A percentile compares a stretch with the other conserved stretches of the same genome.
Evolutionary conservation across 2,329 filamentous ascomycete genomes (phyloP).

Genomic region (Fusarium brevicatenulatum): DNA sequence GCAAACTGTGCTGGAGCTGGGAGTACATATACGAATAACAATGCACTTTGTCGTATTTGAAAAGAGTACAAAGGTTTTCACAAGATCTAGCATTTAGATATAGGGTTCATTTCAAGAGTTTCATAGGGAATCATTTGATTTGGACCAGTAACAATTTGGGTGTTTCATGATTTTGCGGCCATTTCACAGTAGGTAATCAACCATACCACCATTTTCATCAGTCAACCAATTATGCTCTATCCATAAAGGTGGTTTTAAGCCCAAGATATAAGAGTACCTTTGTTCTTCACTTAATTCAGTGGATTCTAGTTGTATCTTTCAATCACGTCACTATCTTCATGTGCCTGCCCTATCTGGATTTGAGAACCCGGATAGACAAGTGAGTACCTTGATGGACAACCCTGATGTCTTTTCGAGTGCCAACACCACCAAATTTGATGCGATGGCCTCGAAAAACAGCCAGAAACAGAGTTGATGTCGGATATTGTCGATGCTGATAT

Average conservation of each 20-base stretch:
- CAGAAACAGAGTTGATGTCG: not conserved
- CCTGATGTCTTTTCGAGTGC: constrained; percentile 38
- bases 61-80: rapidly evolving
- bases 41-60: not conserved
- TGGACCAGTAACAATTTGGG: rapidly evolving
- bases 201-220: not conserved
- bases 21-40: not conserved
- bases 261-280: constrained; percentile 7
- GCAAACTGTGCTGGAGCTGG: not conserved
- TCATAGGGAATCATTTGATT: not conserved
- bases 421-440: constrained; percentile 17
- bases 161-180: not conserved
- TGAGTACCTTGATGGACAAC: constrained; percentile 44
- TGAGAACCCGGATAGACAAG: constrained; percentile 44
- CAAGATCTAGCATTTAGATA: not conserved
- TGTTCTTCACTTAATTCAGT: rapidly evolving
- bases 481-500: constrained; percentile 5
- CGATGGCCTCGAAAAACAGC: constrained; percentile 8
- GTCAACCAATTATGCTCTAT: not conserved
- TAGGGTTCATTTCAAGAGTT: not conserved
- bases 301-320: not conserved
- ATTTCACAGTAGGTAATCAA: not conserved
- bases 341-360: constrained; percentile 2
- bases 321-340: constrained; percentile 12
- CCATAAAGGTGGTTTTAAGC: constrained; percentile 7